Evolutionary conservation across 768 basidiomycete species (phyloP).

Genomic region (Hygrophorus pudorinus): DNA sequence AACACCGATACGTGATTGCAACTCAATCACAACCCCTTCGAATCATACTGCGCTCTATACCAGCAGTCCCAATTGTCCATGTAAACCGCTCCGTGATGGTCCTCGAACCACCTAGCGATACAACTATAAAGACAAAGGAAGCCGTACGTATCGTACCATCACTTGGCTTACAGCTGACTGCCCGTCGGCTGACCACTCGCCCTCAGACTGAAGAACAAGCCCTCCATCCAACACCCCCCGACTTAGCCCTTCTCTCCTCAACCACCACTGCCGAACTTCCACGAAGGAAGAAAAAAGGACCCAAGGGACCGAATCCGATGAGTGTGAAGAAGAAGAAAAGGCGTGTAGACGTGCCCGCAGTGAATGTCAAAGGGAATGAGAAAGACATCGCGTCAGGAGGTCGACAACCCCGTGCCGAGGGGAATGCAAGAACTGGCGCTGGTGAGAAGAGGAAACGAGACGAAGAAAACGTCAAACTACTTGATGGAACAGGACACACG

Average conservation of each 20-base stretch:
- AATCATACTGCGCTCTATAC: slow-evolving; percentile 54
- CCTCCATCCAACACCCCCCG: slow-evolving; percentile 40
- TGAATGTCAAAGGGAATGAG: slow-evolving; percentile 5
- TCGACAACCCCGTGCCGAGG: neutral
- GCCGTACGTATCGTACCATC: slow-evolving; percentile 26
- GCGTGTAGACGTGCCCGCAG: slow-evolving; percentile 3
- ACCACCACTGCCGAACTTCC: slow-evolving; percentile 25
- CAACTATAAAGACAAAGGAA: slow-evolving; percentile 62
- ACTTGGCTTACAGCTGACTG: neutral
- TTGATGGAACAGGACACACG: neutral
- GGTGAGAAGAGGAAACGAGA: slow-evolving; percentile 13
- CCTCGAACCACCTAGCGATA: slow-evolving; percentile 80
- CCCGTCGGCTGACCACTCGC: slow-evolving; percentile 1
- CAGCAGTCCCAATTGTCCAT: slow-evolving; percentile 85
- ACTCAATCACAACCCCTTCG: slow-evolving; percentile 75
- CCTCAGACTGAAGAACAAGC: slow-evolving; percentile 54
- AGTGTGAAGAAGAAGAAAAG: slow-evolving; percentile 82
- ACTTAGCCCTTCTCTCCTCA: slow-evolving; percentile 32
- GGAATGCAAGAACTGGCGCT: neutral
- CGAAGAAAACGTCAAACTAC: neutral
- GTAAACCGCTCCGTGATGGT: slow-evolving; percentile 90
- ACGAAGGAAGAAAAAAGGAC: slow-evolving; percentile 54
- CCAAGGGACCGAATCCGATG: slow-evolving; percentile 87
- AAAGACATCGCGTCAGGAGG: slow-evolving; percentile 10
- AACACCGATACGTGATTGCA: slow-evolving; percentile 87